Percentiles rank a stretch among this genome's conserved stretches.
Evolutionary conservation across 805 yeast species (phyloP).

Genomic region (Clavispora fructus): DNA sequence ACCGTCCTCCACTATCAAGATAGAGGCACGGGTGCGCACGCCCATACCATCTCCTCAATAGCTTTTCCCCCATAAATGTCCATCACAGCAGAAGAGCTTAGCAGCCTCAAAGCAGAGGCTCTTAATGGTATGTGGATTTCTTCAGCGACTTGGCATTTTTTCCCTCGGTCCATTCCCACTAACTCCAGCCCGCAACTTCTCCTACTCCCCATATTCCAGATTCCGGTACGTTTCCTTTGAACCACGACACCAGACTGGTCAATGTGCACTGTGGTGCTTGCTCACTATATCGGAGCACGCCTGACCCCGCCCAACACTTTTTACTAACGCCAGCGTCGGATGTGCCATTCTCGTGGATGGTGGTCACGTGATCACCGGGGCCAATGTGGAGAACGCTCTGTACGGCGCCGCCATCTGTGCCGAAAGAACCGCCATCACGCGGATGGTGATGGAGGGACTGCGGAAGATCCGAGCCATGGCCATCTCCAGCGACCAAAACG

Average conservation of each 20-base stretch:
- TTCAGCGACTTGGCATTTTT: no score
- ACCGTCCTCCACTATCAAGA: not conserved
- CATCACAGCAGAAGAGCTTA: slow-evolving; percentile 20
- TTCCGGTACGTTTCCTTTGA: slow-evolving; percentile 39
- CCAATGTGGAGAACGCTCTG: slow-evolving; percentile 90
- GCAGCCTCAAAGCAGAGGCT: slow-evolving; percentile 21
- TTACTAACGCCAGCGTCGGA: slow-evolving; percentile 57
- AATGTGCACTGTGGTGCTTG: no score
- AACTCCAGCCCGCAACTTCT: slow-evolving; percentile 39
- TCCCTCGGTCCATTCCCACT: slow-evolving; percentile 9
- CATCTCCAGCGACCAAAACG: slow-evolving; percentile 53
- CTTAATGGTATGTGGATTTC: slow-evolving; percentile 17
- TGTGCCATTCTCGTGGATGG: slow-evolving; percentile 56
- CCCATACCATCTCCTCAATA: not conserved
- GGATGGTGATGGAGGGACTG: slow-evolving; percentile 34
- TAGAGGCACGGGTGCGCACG: not conserved
- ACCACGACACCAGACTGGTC: no score
- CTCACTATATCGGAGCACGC: no score
- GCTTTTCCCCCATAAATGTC: slow-evolving; percentile 5
- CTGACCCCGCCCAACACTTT: no score
- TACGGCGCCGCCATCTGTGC: slow-evolving; percentile 56
- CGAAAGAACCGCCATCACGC: slow-evolving; percentile 33
- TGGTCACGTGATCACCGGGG: slow-evolving; percentile 58
- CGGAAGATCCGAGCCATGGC: slow-evolving; percentile 54
- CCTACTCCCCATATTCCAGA: slow-evolving; percentile 71